These are phyloP conservation scores for Elsinoe australis DNA, from an alignment of 2,329 filamentous ascomycete genomes.

Conservation along the genomic window DNA sequence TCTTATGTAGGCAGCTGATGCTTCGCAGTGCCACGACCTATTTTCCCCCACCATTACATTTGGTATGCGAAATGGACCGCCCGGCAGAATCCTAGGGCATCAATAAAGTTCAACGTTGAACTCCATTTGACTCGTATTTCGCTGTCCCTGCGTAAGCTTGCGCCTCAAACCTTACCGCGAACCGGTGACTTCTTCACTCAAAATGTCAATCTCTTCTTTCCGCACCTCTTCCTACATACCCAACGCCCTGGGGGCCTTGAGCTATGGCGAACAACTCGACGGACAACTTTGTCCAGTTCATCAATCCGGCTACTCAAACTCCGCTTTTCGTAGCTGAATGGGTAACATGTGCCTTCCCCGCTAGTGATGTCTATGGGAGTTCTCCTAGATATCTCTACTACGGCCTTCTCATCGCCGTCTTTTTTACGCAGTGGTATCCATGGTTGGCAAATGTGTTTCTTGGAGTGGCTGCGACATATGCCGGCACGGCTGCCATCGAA, in stretches of 20 bases:
- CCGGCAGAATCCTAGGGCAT: too few relatives aligned
- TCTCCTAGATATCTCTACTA: constrained; percentile 4
- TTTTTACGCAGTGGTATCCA: constrained; percentile 12
- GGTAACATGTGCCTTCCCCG: constrained; percentile 4
- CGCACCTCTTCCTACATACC: neutral
- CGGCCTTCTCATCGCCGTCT: neutral
- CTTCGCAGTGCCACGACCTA: too few relatives aligned
- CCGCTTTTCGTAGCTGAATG: constrained; percentile 6
- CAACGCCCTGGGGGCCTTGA: neutral
- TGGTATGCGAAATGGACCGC: too few relatives aligned
- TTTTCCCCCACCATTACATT: too few relatives aligned
- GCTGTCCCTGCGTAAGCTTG: too few relatives aligned
- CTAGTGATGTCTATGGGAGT: constrained; percentile 6
- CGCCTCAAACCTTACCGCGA: too few relatives aligned
- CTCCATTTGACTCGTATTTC: too few relatives aligned
- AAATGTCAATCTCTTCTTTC: neutral
- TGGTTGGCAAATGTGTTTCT: constrained; percentile 10
- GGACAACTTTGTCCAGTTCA: neutral
- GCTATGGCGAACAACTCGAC: constrained; percentile 5
- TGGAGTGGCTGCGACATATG: constrained; percentile 10
- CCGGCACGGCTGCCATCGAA: constrained; percentile 6
- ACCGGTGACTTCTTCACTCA: neutral
- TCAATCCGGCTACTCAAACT: constrained; percentile 10
- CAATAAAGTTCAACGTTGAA: too few relatives aligned
- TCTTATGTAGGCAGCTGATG: too few relatives aligned